Percentiles rank a stretch among this genome's conserved stretches.
phyloP scores from a whole-genome alignment of 176 grass and related monocot species.

The Juncus inflexus region DNA sequence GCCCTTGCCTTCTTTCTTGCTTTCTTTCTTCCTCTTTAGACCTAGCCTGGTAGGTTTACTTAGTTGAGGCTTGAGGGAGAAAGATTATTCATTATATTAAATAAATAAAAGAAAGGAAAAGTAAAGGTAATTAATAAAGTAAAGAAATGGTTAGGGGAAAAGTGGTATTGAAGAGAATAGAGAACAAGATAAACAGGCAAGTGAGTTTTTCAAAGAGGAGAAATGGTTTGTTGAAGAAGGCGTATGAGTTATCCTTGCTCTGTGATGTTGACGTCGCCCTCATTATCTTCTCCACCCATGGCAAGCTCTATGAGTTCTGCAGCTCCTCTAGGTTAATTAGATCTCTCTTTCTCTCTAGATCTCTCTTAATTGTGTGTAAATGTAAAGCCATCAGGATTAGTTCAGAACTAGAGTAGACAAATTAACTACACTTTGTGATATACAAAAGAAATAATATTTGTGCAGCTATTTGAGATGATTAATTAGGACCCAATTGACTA shows the following conservation, averaged over 20 bases:
- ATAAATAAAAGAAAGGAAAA: no score
- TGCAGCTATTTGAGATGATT: no score
- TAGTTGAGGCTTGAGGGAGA: not conserved
- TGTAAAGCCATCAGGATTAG: no score
- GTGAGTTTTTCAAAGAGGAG: conserved; percentile 80
- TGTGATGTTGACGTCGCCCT: conserved; percentile 73
- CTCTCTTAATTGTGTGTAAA: no score
- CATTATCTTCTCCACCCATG: conserved; percentile 70
- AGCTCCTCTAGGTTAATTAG: conserved; percentile 41
- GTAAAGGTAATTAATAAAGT: no score
- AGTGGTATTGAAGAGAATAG: conserved; percentile 80
- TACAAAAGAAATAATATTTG: no score
- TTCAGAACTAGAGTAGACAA: no score
- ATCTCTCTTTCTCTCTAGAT: not conserved
- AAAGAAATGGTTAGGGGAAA: conserved; percentile 60
- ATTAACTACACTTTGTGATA: no score
- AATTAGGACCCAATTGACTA: no score
- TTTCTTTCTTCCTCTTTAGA: no score
- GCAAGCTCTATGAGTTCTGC: conserved; percentile 66
- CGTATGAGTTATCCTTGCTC: conserved; percentile 78
- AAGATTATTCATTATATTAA: not conserved
- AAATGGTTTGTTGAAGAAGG: conserved; percentile 83
- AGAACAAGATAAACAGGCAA: conserved; percentile 92
- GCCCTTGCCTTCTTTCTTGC: no score
- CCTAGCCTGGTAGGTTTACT: not conserved